Percentiles rank a stretch among this genome's conserved stretches.
Evolutionary conservation across 768 basidiomycete species (phyloP).

Genomic region (Vararia minispora): DNA sequence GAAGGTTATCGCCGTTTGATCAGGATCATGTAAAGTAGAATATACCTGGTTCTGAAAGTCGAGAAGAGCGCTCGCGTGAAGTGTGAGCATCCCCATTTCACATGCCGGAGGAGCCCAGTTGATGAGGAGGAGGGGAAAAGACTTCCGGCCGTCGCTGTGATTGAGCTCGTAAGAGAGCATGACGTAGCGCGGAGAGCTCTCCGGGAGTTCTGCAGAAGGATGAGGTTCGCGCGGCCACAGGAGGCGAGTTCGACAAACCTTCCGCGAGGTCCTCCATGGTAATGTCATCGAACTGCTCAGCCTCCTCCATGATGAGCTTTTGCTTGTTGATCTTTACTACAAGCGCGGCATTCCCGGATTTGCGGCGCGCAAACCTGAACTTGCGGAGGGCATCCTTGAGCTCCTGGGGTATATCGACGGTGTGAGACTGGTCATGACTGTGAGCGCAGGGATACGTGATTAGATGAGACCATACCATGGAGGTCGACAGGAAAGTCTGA

Average conservation of each 20-base stretch:
- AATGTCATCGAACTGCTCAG: slow-evolving; percentile 67
- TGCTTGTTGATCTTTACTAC: slow-evolving; percentile 87
- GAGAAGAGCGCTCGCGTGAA: slow-evolving; percentile 75
- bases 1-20: neutral
- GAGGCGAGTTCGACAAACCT: slow-evolving; percentile 43
- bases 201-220: slow-evolving; percentile 59
- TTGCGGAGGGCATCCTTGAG: slow-evolving; percentile 75
- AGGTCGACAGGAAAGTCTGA: too few species aligned
- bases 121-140: slow-evolving; percentile 75
- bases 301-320: slow-evolving; percentile 72
- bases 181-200: slow-evolving; percentile 79
- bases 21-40: neutral
- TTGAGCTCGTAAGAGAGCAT: slow-evolving; percentile 73
- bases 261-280: slow-evolving; percentile 79
- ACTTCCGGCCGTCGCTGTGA: slow-evolving; percentile 73
- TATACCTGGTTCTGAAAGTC: slow-evolving; percentile 69
- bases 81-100: slow-evolving; percentile 59
- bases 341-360: slow-evolving; percentile 62
- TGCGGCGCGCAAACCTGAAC: slow-evolving; percentile 63
- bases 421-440: slow-evolving; percentile 37
- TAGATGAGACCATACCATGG: slow-evolving; percentile 9
- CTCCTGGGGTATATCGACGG: slow-evolving; percentile 76
- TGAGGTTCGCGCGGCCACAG: too few species aligned
- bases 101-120: slow-evolving; percentile 80
- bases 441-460: neutral